Conservation (phyloP, 2,329 filamentous ascomycete species). For the Lasiodiplodia sp. region DNA sequence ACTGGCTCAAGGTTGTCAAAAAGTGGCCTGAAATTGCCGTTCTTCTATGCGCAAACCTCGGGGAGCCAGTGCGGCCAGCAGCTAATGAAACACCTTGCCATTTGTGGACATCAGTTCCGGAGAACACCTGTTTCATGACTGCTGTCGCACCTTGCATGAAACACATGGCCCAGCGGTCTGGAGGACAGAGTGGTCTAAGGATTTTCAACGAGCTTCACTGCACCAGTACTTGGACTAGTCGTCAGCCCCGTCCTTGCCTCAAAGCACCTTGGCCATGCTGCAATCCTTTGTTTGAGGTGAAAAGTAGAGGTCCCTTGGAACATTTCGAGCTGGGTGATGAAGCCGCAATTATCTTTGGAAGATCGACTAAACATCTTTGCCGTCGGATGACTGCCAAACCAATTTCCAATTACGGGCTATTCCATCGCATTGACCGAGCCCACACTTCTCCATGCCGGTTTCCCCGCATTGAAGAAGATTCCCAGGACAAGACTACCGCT, state of each 20-base stretch:
- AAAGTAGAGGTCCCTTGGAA: background rate
- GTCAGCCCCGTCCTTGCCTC: background rate
- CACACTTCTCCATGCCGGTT: no score
- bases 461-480: no score
- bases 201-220: background rate
- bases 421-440: no score
- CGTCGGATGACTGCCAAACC: background rate
- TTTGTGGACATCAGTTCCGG: background rate
- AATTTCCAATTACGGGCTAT: background rate
- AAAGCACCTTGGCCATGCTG: background rate
- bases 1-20: slow-evolving; percentile 4
- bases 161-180: background rate
- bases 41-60: background rate
- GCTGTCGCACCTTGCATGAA: background rate
- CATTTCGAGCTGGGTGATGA: background rate
- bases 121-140: background rate
- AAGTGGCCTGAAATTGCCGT: background rate
- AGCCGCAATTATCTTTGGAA: background rate
- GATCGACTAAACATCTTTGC: background rate
- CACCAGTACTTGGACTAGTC: background rate
- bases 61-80: background rate
- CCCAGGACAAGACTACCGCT: no score
- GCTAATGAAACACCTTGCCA: background rate
- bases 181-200: background rate
- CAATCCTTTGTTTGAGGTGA: background rate